Percentiles rank a stretch among this genome's conserved stretches.
Conservation (phyloP, 2,329 filamentous ascomycete genomes). For the Pseudopithomyces chartarum region DNA sequence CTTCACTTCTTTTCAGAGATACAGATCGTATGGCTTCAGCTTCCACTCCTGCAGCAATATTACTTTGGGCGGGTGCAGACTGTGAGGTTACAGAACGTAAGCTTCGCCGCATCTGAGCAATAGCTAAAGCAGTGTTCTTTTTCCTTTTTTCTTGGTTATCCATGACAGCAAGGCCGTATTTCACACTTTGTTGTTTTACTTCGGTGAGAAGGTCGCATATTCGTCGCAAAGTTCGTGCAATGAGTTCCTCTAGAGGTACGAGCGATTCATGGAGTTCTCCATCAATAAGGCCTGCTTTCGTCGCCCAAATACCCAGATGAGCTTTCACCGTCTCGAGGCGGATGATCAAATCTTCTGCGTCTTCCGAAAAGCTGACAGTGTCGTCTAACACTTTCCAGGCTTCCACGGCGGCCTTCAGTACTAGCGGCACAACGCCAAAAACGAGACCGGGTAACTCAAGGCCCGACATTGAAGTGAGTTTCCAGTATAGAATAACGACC, state of each 20-base stretch:
- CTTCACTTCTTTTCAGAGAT: neutral
- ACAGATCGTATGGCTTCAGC: neutral
- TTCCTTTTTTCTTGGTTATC: neutral
- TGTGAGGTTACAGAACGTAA: neutral
- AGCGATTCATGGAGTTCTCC: neutral
- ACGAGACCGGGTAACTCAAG: neutral
- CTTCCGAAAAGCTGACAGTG: neutral
- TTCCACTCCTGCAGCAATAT: neutral
- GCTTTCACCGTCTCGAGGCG: conserved; percentile 5
- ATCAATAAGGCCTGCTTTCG: neutral
- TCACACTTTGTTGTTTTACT: neutral
- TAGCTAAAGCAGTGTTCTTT: neutral
- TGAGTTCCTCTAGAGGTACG: conserved; percentile 2
- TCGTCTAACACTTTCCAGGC: conserved; percentile 8
- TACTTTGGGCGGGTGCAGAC: neutral
- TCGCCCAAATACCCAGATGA: conserved; percentile 8
- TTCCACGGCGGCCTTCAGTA: neutral
- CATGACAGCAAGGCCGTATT: neutral
- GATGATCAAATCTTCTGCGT: conserved; percentile 4
- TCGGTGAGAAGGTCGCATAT: conserved; percentile 2
- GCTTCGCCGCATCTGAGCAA: conserved; percentile 5
- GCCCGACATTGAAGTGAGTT: neutral
- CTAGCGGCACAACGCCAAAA: conserved; percentile 1
- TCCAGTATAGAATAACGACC: too few relatives aligned
- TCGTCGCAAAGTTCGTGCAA: conserved; percentile 1